Evolutionary conservation across 305 asterid species (phyloP).

Genomic region (Fraxinus sp.): DNA sequence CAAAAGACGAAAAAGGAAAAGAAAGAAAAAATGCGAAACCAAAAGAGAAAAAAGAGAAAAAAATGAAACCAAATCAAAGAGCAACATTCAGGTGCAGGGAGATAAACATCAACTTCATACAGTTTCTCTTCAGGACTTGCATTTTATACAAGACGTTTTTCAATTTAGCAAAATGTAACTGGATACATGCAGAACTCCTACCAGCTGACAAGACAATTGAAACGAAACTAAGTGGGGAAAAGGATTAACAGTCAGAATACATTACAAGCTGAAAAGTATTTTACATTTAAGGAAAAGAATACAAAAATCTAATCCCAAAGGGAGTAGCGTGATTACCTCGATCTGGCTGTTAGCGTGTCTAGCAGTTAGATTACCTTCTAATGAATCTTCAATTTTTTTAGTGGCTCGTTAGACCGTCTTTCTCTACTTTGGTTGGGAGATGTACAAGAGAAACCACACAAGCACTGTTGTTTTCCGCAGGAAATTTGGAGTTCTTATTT

Average conservation of each 20-base stretch:
- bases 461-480: slow-evolving; percentile 20
- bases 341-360: slow-evolving; percentile 41
- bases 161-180: slow-evolving; percentile 12
- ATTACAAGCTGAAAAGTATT: slow-evolving; percentile 37
- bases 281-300: slow-evolving; percentile 37
- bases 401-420: slow-evolving; percentile 25
- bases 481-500: slow-evolving; percentile 22
- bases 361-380: slow-evolving; percentile 50
- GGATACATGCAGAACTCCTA: slow-evolving; percentile 52
- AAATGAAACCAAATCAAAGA: neutral
- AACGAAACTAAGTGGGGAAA: slow-evolving; percentile 13
- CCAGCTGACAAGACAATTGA: slow-evolving; percentile 34
- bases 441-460: slow-evolving; percentile 22
- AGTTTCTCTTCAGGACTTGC: slow-evolving; percentile 8
- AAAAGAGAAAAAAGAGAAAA: neutral
- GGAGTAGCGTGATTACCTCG: slow-evolving; percentile 31
- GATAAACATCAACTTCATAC: neutral
- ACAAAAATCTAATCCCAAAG: slow-evolving; percentile 24
- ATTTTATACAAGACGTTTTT: slow-evolving; percentile 26
- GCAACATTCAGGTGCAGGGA: neutral
- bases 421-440: slow-evolving; percentile 38
- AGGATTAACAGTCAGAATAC: slow-evolving; percentile 24
- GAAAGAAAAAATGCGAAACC: neutral
- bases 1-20: neutral
- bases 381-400: slow-evolving; percentile 20